Base-by-base conservation (phyloP, 805 yeast species). In the Metschnikowia matae region DNA sequence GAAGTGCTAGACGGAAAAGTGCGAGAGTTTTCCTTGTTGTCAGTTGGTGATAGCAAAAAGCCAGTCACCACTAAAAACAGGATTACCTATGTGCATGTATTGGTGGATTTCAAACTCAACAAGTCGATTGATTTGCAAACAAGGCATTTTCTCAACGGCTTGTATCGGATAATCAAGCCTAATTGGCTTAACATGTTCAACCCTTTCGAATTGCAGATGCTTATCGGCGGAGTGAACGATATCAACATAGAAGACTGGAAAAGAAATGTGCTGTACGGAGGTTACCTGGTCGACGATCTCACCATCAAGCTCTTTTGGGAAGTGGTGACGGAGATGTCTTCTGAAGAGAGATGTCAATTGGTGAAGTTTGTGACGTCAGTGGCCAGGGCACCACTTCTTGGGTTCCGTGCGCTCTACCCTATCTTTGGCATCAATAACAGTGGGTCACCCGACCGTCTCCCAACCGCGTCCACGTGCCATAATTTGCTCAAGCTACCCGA, bases 381-480 rank as follows among this genome's bases (percentile, higher is more conserved):
- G 1, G 85, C 96, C 1, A 78, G 91, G 52, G 96, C 96, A 0
- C 99, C 99, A 1, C 71, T 94, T 38, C 74, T 89, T 23, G 99
- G 99, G 0, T 92, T 94, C 63, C 74, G 78, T 43, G 58, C 60
- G 13, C 55, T 64, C 32, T 71, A 69, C 31, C 99, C 99, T 0
- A 74, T 73, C 48, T 89, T 94, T 66, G 96, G 96, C 1, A 85
- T 94, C 43, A 66, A 88, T 36, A 83, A 83, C 55, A 77, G 84
- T 0, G 94, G 92, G 0, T 50, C 51, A 6, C 54, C 65, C 14
- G 80, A 79, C 26, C 70, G 95, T 31, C 70, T 94, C 37, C 99
- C 99, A 0, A 89, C 97, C 0, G 87, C 98, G 0, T 83, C 97
- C 0, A 94, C 99, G 0, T 94, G 99, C 73, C 88, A 90, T 31